These are phyloP conservation scores for Thelonectria discophora DNA, from an alignment of 2,329 filamentous ascomycete species.

Conservation along the genomic window DNA sequence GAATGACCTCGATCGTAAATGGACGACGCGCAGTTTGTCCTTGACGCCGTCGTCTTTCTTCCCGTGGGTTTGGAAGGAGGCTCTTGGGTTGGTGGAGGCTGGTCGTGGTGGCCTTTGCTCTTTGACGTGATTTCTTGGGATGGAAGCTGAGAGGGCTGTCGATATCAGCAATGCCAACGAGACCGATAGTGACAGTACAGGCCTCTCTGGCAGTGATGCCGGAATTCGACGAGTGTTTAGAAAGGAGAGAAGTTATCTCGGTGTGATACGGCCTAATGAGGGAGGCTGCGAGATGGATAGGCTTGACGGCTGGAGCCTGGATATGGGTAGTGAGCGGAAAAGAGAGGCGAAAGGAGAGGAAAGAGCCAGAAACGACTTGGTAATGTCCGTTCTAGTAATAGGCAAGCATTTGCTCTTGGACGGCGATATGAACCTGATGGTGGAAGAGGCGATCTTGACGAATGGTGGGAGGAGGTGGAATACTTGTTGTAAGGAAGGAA, in stretches of 20 bases:
- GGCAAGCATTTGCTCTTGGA: background rate
- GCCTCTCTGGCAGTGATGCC: background rate
- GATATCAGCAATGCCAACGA: background rate
- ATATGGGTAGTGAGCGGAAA: background rate
- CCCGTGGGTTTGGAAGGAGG: constrained; percentile 4
- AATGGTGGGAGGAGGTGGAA: background rate
- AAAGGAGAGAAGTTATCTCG: background rate
- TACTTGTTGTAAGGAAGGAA: background rate
- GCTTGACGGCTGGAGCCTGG: background rate
- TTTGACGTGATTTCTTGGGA: background rate
- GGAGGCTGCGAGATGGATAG: background rate
- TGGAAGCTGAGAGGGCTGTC: constrained; percentile 2
- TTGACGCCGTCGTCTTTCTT: constrained; percentile 4
- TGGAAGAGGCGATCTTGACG: no score
- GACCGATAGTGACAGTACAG: background rate
- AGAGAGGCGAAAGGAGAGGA: background rate
- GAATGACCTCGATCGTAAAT: constrained; percentile 3
- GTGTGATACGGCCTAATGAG: background rate
- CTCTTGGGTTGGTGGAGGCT: constrained; percentile 13
- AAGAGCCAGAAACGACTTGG: background rate
- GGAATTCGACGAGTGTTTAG: background rate
- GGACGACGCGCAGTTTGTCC: background rate
- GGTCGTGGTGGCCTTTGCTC: background rate
- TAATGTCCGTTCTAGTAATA: background rate
- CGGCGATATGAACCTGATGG: background rate